Percentiles rank a stretch among this genome's conserved stretches.
Conservation (phyloP, 352 stramenopile species). For the Pythium biforme region DNA sequence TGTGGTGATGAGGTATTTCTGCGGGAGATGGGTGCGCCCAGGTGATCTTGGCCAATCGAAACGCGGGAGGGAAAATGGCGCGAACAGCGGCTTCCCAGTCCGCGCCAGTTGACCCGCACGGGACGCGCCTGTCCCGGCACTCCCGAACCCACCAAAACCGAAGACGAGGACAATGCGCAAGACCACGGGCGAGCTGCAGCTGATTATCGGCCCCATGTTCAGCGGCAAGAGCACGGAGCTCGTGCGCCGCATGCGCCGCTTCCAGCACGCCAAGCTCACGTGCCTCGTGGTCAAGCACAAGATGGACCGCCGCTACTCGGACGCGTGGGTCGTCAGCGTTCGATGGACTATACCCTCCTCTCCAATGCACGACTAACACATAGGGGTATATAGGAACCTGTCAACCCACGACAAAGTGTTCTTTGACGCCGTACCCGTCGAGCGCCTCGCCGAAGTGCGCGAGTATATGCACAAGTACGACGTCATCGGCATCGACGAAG, state of each 20-base stretch:
- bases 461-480: constrained; percentile 63
- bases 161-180: constrained; percentile 23
- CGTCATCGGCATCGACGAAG: constrained; percentile 86
- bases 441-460: constrained; percentile 53
- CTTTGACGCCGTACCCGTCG: constrained; percentile 62
- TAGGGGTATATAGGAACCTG: constrained; percentile 40
- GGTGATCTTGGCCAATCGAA: not conserved
- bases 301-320: constrained; percentile 77
- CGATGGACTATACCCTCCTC: too few species aligned
- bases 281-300: constrained; percentile 83
- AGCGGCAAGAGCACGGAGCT: constrained; percentile 88
- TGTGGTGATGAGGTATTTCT: not conserved
- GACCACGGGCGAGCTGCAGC: constrained; percentile 61
- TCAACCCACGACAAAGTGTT: constrained; percentile 80
- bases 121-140: not conserved
- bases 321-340: constrained; percentile 45
- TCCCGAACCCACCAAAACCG: not conserved
- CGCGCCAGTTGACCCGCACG: constrained; percentile 8
- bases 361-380: not conserved
- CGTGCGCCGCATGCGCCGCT: constrained; percentile 77
- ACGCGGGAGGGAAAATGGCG: not conserved
- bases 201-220: constrained; percentile 88
- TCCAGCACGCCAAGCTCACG: constrained; percentile 74
- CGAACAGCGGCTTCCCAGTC: not conserved
- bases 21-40: constrained; percentile 1